Conservation (phyloP, 83 land plant genomes). For the Picea engelmannii region DNA sequence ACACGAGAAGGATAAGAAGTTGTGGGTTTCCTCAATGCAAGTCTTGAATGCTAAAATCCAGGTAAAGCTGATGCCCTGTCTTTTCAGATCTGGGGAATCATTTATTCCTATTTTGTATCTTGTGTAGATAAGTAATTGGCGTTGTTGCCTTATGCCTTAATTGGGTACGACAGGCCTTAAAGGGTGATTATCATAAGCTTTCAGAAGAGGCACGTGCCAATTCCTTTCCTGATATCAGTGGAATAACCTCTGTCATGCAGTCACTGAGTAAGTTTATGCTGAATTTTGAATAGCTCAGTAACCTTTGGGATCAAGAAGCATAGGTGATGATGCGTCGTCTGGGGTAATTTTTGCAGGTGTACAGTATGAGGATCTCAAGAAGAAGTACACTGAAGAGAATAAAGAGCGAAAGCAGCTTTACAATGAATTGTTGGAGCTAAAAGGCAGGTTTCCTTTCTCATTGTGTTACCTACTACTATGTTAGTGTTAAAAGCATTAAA, state of each 20-base stretch:
- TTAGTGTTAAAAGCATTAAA: neutral
- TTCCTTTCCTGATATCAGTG: conserved; percentile 53
- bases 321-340: conserved; percentile 11
- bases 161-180: conserved; percentile 3
- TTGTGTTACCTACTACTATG: neutral
- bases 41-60: conserved; percentile 35
- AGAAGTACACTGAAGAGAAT: conserved; percentile 46
- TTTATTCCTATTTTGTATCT: neutral
- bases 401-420: conserved; percentile 59
- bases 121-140: neutral
- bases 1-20: conserved; percentile 36
- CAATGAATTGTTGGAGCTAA: conserved; percentile 87
- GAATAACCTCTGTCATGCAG: conserved; percentile 56
- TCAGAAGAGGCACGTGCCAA: conserved; percentile 56
- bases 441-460: conserved; percentile 43
- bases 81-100: neutral
- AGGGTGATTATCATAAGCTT: conserved; percentile 18
- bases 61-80: conserved; percentile 19
- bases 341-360: conserved; percentile 28
- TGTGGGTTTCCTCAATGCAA: conserved; percentile 29
- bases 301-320: neutral
- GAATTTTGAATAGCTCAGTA: neutral
- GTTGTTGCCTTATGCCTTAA: neutral
- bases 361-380: conserved; percentile 54
- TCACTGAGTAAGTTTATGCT: conserved; percentile 36